Evolutionary conservation across 352 stramenopile genomes (phyloP).

Genomic region (Aphanomyces euteiches): DNA sequence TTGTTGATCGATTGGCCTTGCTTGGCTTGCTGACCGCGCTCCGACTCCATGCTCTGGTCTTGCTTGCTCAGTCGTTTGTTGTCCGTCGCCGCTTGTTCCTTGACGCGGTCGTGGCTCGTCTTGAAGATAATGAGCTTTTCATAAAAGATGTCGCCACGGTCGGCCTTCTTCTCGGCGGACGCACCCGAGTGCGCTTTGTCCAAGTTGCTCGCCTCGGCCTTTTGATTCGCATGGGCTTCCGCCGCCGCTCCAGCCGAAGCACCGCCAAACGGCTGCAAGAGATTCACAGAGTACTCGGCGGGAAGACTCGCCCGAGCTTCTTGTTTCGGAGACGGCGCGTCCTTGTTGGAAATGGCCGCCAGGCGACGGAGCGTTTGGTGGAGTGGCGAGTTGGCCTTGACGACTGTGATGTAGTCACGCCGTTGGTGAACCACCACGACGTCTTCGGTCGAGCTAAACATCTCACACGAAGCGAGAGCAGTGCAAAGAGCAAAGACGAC

Average conservation of each 20-base stretch:
- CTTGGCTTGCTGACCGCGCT: background rate
- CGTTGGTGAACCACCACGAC: no score
- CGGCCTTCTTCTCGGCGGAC: constrained; percentile 29
- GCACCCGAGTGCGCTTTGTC: constrained; percentile 24
- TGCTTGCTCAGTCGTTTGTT: background rate
- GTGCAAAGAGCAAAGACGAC: no score
- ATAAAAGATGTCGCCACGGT: background rate
- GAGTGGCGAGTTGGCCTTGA: no score
- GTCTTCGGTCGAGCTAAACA: no score
- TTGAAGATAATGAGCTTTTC: background rate
- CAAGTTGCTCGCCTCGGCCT: constrained; percentile 13
- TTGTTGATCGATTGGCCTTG: background rate
- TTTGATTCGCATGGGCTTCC: background rate
- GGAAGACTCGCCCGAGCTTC: background rate
- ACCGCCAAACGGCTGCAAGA: constrained; percentile 16
- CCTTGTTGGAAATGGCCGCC: no score
- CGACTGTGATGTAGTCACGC: no score
- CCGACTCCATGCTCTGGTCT: background rate
- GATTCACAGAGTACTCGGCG: constrained; percentile 6
- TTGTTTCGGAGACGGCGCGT: no score
- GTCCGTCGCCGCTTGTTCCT: constrained; percentile 1
- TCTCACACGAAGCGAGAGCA: no score
- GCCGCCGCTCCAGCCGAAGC: background rate
- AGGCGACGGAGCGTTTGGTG: no score
- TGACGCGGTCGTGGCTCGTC: constrained; percentile 23